Conservation (phyloP, 139 green algal genomes). For the Micractinium conductrix region DNA sequence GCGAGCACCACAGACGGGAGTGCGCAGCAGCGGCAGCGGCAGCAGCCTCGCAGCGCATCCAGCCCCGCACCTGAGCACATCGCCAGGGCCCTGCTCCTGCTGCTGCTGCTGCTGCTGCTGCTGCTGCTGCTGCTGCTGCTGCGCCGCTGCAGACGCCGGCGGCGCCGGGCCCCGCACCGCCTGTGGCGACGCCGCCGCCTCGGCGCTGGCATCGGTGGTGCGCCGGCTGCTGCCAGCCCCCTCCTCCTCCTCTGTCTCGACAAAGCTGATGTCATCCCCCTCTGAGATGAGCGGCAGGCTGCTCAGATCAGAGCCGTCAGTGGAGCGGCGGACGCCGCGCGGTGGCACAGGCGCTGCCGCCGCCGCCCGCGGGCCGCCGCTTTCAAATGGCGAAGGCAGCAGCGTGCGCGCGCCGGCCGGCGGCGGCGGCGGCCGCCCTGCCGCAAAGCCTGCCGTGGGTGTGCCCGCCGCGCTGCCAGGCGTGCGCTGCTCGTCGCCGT, state of each 20-base stretch:
- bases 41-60: background rate
- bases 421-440: no score
- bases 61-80: slow-evolving; percentile 5
- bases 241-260: background rate
- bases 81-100: background rate
- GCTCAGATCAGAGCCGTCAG: slow-evolving; percentile 10
- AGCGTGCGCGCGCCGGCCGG: no score
- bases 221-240: background rate
- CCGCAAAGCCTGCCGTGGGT: background rate
- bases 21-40: background rate
- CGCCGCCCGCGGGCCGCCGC: background rate
- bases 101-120: background rate
- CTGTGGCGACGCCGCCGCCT: background rate
- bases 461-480: background rate
- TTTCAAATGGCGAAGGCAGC: background rate
- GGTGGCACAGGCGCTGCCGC: background rate
- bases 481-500: background rate
- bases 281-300: slow-evolving; percentile 8
- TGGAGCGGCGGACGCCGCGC: no score
- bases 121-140: background rate
- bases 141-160: background rate
- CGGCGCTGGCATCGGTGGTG: background rate
- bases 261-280: background rate
- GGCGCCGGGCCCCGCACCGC: background rate
- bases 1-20: no score